Percentiles rank a stretch among this genome's conserved stretches.
Conservation (phyloP, 768 basidiomycete genomes). For the Lactarius sanguifluus region DNA sequence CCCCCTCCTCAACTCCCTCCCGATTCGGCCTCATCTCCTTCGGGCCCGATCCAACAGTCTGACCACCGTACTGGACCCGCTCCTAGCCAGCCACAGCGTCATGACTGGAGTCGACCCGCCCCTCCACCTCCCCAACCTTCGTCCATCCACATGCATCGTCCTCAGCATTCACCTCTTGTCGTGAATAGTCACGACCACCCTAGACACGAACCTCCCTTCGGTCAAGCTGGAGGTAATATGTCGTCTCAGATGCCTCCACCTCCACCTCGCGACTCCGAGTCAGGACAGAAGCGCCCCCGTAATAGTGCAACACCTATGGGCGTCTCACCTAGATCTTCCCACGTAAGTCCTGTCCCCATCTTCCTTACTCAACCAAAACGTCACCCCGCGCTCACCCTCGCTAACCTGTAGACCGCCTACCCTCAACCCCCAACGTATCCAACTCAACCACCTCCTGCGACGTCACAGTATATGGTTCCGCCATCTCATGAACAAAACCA, state of each 20-base stretch:
- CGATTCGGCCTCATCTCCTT: constrained; percentile 36
- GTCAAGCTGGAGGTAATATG: constrained; percentile 33
- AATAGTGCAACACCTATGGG: constrained; percentile 39
- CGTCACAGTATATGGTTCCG: constrained; percentile 39
- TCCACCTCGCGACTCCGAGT: constrained; percentile 36
- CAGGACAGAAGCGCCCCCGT: constrained; percentile 47
- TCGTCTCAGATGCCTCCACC: constrained; percentile 30
- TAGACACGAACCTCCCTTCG: constrained; percentile 48
- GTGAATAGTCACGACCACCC: constrained; percentile 32
- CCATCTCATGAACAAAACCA: constrained; percentile 47
- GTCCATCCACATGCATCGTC: constrained; percentile 25
- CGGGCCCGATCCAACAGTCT: constrained; percentile 35
- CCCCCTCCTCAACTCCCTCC: constrained; percentile 34
- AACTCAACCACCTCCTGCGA: constrained; percentile 41
- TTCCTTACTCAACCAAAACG: constrained; percentile 4
- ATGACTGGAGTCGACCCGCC: constrained; percentile 34
- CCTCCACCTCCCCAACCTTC: constrained; percentile 27
- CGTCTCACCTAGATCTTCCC: constrained; percentile 49
- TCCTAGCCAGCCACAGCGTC: constrained; percentile 38
- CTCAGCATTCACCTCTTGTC: constrained; percentile 31
- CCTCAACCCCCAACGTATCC: constrained; percentile 39
- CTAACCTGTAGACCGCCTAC: constrained; percentile 18
- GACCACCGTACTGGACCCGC: constrained; percentile 33
- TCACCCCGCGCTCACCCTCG: constrained; percentile 29
- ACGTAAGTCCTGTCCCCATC: constrained; percentile 42